Conservation (phyloP, 2,329 filamentous ascomycete genomes). For the Huntiella omanensis region DNA sequence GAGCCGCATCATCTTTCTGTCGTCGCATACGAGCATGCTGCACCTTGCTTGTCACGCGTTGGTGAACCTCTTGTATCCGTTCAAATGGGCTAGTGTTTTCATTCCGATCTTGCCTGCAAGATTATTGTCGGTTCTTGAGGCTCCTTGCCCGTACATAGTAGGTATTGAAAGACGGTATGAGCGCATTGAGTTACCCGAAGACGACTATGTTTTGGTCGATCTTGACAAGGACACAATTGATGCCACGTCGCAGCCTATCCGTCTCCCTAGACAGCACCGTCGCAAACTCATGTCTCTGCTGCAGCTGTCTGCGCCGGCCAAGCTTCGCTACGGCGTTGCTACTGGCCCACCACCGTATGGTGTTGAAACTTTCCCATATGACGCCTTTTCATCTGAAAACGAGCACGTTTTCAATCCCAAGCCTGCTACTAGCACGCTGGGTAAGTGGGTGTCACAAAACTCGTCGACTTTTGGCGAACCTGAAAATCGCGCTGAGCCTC, state of each 20-base stretch:
- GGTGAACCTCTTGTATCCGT: conserved; percentile 65
- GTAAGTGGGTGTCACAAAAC: conserved; percentile 75
- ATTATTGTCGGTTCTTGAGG: conserved; percentile 76
- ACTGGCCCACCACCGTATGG: conserved; percentile 85
- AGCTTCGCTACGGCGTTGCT: conserved; percentile 67
- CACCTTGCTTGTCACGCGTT: conserved; percentile 84
- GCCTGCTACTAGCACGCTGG: conserved; percentile 51
- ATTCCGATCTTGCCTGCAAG: conserved; percentile 81
- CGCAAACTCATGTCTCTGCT: conserved; percentile 76
- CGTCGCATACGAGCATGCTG: conserved; percentile 90
- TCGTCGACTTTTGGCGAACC: conserved; percentile 70
- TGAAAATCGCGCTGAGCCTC: conserved; percentile 26
- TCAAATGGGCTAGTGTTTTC: conserved; percentile 86
- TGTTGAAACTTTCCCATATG: conserved; percentile 78
- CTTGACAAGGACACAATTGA: conserved; percentile 82
- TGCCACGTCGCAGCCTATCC: conserved; percentile 56
- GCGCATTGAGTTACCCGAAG: conserved; percentile 67
- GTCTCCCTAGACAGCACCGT: conserved; percentile 72
- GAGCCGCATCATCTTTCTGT: conserved; percentile 87
- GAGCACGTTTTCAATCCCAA: conserved; percentile 58
- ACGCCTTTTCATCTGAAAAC: conserved; percentile 78
- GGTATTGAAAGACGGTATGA: conserved; percentile 89
- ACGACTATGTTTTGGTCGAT: conserved; percentile 90
- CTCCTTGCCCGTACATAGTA: conserved; percentile 91
- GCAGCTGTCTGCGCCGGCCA: conserved; percentile 78